Conservation (phyloP, 129 eudicot species). For the Flaveria ramosissima region DNA sequence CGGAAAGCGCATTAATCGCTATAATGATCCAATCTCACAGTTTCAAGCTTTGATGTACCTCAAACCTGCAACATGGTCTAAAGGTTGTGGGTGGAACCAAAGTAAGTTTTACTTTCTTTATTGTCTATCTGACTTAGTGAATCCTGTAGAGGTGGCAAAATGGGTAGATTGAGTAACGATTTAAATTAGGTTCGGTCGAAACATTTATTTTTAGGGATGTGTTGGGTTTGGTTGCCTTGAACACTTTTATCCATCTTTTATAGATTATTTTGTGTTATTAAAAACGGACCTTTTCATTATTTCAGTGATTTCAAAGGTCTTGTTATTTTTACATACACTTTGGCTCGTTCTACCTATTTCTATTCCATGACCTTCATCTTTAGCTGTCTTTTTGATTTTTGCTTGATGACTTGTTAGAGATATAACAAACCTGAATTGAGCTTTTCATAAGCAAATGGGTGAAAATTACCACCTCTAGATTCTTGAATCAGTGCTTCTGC, state of each 20-base stretch:
- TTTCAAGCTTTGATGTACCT: conserved; percentile 86
- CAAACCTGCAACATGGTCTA: conserved; percentile 99
- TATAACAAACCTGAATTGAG: conserved; percentile 2
- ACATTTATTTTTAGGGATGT: not conserved
- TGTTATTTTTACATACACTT: not conserved
- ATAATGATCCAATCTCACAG: conserved; percentile 77
- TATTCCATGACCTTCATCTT: not conserved
- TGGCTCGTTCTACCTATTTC: not conserved
- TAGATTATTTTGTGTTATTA: not conserved
- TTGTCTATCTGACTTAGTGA: not conserved
- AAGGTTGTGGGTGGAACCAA: conserved; percentile 99
- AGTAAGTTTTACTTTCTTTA: conserved; percentile 60
- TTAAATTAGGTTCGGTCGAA: not conserved
- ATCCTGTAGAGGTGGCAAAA: not conserved
- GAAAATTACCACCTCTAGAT: not conserved
- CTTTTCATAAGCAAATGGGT: not conserved
- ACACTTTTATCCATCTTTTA: not conserved
- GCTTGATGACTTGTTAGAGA: not conserved
- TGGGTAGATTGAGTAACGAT: not conserved
- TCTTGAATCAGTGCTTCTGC: not conserved
- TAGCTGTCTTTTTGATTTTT: not conserved
- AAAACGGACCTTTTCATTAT: not conserved
- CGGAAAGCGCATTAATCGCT: conserved; percentile 82
- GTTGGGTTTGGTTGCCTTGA: not conserved
- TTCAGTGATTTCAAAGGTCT: not conserved